Base-by-base conservation (phyloP, 768 basidiomycete genomes). In the Tubosaeta sp. region DNA sequence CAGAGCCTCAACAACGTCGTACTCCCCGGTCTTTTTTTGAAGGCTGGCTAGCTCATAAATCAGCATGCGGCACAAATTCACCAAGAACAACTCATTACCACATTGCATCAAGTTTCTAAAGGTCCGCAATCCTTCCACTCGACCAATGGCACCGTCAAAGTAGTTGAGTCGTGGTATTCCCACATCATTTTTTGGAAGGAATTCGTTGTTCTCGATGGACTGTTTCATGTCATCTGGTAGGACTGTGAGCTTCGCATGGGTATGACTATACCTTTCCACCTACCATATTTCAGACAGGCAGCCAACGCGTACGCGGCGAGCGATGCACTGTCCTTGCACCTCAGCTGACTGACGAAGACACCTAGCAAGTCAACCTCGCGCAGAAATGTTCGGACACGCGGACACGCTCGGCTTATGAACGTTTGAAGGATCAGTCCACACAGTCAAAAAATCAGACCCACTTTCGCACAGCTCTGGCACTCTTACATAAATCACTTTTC, bases 71-170 rank as follows among this genome's bases (percentile, higher is more conserved):
- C 27, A 27, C 27, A 4, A 27, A 27, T 27, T 25, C 16, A 5
- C 14, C 32, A 18, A 6, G 32, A 8, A 13, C 12, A 12, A 6
- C 36, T 13, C 11, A 25, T 40, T 22, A 48, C 38, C 27, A 18
- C 31, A 19, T 10, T 14, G n/a, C 48, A 49, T 42, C 6, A 43
- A 8, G n/a, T 27, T 10, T 6, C 27, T n/a, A 19, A 49, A 49
- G 16, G 42, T 27, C 31, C 9, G n/a, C 9, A 42, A 49, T 2
- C 48, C 48, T 49, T 43, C 40, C 1, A 59, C 45, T 13, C 4
- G 39, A 12, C 59, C 62, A 0, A 64, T 34, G 12, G 62, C 59
- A 22, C 62, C 62, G 14, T 64, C 59, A 16, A 63, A 64, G 31
- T 48, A 61, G 50, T 64, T 52, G 6, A 53, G 18, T 35, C 43